Evolutionary conservation across 352 stramenopile species (phyloP).

Genomic region (Globisporangium yorkense): DNA sequence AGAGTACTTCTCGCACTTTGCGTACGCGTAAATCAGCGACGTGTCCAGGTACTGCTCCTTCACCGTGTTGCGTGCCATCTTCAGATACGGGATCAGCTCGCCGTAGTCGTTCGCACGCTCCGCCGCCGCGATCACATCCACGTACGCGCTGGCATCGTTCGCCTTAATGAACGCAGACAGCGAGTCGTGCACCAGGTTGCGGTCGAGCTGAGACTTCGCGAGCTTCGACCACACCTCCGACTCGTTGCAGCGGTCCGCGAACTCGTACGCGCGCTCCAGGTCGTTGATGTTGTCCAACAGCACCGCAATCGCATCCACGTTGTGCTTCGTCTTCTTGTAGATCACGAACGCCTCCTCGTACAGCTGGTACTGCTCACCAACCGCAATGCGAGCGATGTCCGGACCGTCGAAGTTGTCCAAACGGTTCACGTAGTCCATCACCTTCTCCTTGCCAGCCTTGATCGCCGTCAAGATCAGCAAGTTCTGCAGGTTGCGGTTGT

Average conservation of each 20-base stretch:
- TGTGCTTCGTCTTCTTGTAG: conserved; percentile 99
- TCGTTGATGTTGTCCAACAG: conserved; percentile 96
- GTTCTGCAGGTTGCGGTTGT: conserved; percentile 99
- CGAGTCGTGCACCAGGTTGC: conserved; percentile 94
- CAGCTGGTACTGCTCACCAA: conserved; percentile 97
- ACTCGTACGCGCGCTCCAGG: conserved; percentile 98
- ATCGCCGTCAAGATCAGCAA: conserved; percentile 99
- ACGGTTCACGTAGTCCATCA: conserved; percentile 99
- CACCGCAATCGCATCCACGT: conserved; percentile 91
- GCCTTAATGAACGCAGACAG: conserved; percentile 99
- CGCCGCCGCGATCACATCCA: conserved; percentile 96
- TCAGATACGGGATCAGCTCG: conserved; percentile 97
- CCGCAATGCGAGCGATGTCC: conserved; percentile 98
- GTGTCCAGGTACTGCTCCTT: conserved; percentile 99
- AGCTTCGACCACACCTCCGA: conserved; percentile 98
- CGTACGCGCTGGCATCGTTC: conserved; percentile 96
- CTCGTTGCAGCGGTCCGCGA: conserved; percentile 98
- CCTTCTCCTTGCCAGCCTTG: conserved; percentile 96
- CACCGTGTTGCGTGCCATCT: conserved; percentile 98
- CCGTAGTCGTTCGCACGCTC: conserved; percentile 96
- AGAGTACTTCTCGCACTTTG: conserved; percentile 97
- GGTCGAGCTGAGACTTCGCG: conserved; percentile 97
- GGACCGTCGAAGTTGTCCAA: conserved; percentile 99
- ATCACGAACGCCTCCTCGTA: conserved; percentile 99
- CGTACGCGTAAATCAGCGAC: conserved; percentile 98